A percentile compares a stretch with the other conserved stretches of the same genome.
These are phyloP conservation scores for Elaeis oleifera DNA, from an alignment of 202 grass and related monocot species.

Conservation along the genomic window DNA sequence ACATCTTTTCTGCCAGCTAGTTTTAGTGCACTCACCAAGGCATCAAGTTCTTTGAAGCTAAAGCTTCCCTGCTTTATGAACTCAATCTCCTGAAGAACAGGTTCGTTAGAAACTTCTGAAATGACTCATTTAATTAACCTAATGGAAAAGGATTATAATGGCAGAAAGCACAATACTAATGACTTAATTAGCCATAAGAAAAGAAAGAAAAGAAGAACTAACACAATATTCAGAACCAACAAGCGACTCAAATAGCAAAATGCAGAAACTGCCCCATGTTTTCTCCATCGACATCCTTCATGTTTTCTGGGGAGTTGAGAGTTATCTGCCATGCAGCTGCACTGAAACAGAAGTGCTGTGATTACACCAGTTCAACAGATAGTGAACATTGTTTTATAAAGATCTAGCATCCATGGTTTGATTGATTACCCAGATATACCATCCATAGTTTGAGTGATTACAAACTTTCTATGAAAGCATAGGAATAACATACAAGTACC, in stretches of 20 bases:
- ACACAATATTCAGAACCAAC: conserved; percentile 66
- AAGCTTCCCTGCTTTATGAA: conserved; percentile 76
- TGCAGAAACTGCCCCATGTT: conserved; percentile 45
- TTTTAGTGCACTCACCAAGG: conserved; percentile 62
- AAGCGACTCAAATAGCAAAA: conserved; percentile 75
- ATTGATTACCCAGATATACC: no score
- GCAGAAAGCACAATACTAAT: conserved; percentile 17
- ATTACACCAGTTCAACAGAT: conserved; percentile 22
- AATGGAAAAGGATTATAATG: background rate
- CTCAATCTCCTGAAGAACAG: conserved; percentile 61
- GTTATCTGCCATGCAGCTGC: conserved; percentile 86
- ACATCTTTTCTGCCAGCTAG: conserved; percentile 58
- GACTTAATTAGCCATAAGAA: conserved; percentile 1
- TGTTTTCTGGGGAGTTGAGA: conserved; percentile 47
- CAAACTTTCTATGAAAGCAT: no score
- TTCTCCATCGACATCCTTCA: conserved; percentile 15
- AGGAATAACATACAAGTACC: no score
- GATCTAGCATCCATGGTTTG: background rate
- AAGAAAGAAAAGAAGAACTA: conserved; percentile 21
- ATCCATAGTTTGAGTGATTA: no score
- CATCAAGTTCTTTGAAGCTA: conserved; percentile 69
- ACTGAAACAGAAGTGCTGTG: conserved; percentile 39
- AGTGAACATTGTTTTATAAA: background rate
- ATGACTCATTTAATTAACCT: background rate
- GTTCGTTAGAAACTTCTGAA: conserved; percentile 1